phyloP scores from a whole-genome alignment of 345 rosid species.

The Populus deltoides region DNA sequence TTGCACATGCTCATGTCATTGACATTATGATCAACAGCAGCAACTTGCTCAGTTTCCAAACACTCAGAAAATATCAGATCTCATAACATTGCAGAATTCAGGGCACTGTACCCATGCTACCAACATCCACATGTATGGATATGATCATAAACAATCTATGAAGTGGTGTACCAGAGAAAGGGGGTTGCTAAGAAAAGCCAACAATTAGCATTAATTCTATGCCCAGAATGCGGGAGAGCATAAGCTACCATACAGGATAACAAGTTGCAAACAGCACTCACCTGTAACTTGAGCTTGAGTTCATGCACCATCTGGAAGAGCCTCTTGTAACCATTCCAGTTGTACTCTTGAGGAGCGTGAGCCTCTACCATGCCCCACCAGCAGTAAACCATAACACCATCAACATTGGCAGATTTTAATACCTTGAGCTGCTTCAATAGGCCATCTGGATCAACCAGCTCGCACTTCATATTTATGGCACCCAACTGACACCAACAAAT shows the following conservation, averaged over 20 bases:
- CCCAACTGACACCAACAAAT: slow-evolving; percentile 61
- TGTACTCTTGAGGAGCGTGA: slow-evolving; percentile 79
- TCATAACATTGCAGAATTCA: not conserved
- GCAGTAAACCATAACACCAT: slow-evolving; percentile 90
- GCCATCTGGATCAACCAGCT: slow-evolving; percentile 82
- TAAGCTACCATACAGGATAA: slow-evolving; percentile 2
- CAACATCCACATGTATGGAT: not conserved
- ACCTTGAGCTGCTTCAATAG: slow-evolving; percentile 70
- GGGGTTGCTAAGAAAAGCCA: not conserved
- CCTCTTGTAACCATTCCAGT: slow-evolving; percentile 86
- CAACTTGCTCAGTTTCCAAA: not conserved
- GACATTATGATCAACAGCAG: not conserved
- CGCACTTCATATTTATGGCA: slow-evolving; percentile 86
- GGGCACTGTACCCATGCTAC: not conserved
- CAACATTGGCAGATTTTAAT: slow-evolving; percentile 72
- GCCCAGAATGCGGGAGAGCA: not conserved
- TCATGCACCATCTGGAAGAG: slow-evolving; percentile 79
- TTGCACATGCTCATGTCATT: not conserved
- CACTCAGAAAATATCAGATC: not conserved
- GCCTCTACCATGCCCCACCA: slow-evolving; percentile 99
- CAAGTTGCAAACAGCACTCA: slow-evolving; percentile 31
- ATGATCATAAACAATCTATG: not conserved
- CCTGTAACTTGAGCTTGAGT: slow-evolving; percentile 86
- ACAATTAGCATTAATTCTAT: not conserved
- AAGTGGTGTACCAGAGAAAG: not conserved